Base-by-base conservation (phyloP, 2,329 filamentous ascomycete genomes). In the Metarhizium guizhouense region DNA sequence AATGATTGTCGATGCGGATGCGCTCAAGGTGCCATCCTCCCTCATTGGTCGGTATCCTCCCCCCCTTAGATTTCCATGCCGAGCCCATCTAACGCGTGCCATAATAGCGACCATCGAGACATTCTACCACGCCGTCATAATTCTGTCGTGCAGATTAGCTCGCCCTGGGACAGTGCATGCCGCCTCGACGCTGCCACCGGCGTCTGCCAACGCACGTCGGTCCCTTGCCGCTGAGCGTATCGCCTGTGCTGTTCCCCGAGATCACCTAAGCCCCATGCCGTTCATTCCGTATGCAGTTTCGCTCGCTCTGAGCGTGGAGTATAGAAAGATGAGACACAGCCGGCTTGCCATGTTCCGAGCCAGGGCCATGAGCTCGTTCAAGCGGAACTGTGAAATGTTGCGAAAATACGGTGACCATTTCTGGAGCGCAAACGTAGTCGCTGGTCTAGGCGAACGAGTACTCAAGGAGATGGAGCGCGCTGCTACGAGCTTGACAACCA, bases 81-180 rank as follows among this genome's bases (percentile, higher is more conserved):
- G 2, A 30, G 3, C 34, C 8, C 40, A 18, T 13, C 51, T 52
- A 34, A 49, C 49, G 40, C 25, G 25, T 4, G 25, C 6, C 8
- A 1, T 3, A 6, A 5, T 42, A 83, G 81, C 76, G 7, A 84
- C 83, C 0, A 74, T 86, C 6, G 83, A 86, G 60, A 76, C 80
- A 1, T 77, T 86, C 16, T 86, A 86, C 61, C 82, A 86, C 61
- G 81, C 82, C 3, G 78, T 86, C 6, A 79, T 81, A 40, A 84
- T 86, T 8, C 69, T 86, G 2, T 85, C 82, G 0, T 84, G 80
- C 52, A 76, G 83, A n/a, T 74, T 79, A 5, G 72, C 77, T 3
- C 66, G 74, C 11, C 71, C 70, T 11, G 68, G 74, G 47, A 70
- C 70, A 20, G 57, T 67, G 36, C 67, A 70, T 1, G 72, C 69